These are phyloP conservation scores for Colletotrichum musicola DNA, from an alignment of 2,329 filamentous ascomycete genomes.

Conservation along the genomic window DNA sequence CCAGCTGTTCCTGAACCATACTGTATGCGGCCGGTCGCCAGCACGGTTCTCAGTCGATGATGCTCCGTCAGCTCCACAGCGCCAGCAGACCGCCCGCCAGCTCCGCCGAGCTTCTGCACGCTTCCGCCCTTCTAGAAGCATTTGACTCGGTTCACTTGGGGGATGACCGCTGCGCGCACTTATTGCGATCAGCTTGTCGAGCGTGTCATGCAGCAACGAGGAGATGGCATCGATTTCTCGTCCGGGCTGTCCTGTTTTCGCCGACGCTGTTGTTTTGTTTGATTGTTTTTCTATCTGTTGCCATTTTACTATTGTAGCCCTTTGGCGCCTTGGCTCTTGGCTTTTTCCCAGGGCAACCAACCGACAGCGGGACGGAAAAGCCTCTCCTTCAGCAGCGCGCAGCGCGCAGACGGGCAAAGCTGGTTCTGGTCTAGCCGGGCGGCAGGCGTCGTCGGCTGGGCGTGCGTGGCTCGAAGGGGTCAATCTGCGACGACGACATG, in stretches of 20 bases:
- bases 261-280: conserved; percentile 1
- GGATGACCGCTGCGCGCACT: conserved; percentile 30
- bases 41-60: background rate
- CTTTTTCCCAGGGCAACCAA: conserved; percentile 35
- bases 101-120: conserved; percentile 16
- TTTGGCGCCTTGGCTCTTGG: conserved; percentile 22
- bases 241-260: conserved; percentile 14
- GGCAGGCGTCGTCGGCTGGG: conserved; percentile 25
- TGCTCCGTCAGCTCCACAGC: no score
- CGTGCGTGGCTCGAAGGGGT: conserved; percentile 26
- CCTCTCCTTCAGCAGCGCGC: background rate
- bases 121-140: conserved; percentile 35
- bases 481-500: conserved; percentile 22
- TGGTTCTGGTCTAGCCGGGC: conserved; percentile 17
- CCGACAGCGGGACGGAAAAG: background rate
- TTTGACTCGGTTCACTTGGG: conserved; percentile 2
- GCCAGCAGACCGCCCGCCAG: conserved; percentile 8
- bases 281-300: conserved; percentile 29
- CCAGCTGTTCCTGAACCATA: conserved; percentile 16
- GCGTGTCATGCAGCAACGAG: conserved; percentile 27
- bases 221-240: conserved; percentile 20
- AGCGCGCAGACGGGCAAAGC: background rate
- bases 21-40: conserved; percentile 10
- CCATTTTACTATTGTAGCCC: background rate
- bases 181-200: conserved; percentile 24